Evolutionary conservation across 2,329 filamentous ascomycete species (phyloP), one percentile per base, ranked within the genome.

Genomic region (Penicillium occitanis): DNA sequence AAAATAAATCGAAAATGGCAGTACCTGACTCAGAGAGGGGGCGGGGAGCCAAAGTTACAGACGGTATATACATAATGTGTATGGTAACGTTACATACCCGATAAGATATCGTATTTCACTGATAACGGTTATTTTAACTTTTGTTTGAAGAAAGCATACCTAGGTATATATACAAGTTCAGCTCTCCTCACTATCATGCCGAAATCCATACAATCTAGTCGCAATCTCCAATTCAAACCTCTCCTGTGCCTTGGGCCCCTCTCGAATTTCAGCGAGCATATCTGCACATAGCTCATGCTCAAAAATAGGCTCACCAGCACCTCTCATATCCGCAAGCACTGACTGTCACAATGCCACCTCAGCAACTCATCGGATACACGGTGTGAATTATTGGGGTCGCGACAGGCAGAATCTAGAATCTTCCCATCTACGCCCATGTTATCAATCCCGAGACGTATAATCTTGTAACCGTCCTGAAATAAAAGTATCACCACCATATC

Each of bases 231-330:
- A 1, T n/a, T 30, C 14, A 30, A 50, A 30, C n/a, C 28, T 11
- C 28, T 53, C 50, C 50, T 30, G 22, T 8, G 22, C 50, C 33
- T 42, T 40, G 11, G 66, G 63, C n/a, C 19, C 64, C 55, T 64
- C 17, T 1, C 28, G 51, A 42, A 68, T 68, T 37, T 67, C 61
- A 11, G 55, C 50, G 33, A 70, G 64, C 63, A 68, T 70, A 53
- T 70, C 68, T 22, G 61, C 5, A 66, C 66, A 48, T 7, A 69
- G 68, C 40, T 69, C 67, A 53, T 63, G 51, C 30, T 70, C 69
- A 42, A 66, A 68, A 3, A 61, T 17, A 40, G 68, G 62, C 48
- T 69, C 68, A 14, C 67, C 65, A 11, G 51, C 62, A 48, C 64
- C 67, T n/a, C 67, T 42, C 67, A 68, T 67, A 37, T 68, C 68